A percentile compares a stretch with the other conserved stretches of the same genome.
phyloP scores from a whole-genome alignment of 148 eudicot species.

The Vaccinium vitisidaea region DNA sequence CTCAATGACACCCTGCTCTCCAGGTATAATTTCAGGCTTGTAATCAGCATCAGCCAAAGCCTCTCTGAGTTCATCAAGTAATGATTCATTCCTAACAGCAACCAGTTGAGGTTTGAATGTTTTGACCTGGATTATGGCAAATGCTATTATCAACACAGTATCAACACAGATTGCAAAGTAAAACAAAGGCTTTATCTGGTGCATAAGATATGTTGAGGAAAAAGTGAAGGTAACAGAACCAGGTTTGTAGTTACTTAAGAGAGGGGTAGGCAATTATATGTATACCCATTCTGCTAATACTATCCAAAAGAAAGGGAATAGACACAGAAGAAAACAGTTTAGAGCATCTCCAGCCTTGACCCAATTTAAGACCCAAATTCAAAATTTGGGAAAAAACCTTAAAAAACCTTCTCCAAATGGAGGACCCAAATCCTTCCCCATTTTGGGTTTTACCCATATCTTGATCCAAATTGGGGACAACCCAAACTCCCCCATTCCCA shows the following conservation, averaged over 20 bases:
- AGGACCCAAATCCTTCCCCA: too few relatives aligned
- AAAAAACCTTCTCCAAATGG: too few relatives aligned
- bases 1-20: constrained; percentile 92
- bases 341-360: background rate
- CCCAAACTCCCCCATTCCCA: too few relatives aligned
- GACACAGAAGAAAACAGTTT: background rate
- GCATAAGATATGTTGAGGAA: background rate
- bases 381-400: too few relatives aligned
- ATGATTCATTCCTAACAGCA: constrained; percentile 71
- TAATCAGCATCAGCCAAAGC: constrained; percentile 79
- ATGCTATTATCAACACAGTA: background rate
- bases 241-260: background rate
- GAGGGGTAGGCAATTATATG: background rate
- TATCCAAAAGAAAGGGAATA: background rate
- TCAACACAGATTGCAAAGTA: background rate
- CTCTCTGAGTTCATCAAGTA: constrained; percentile 76
- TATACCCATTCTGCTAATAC: background rate
- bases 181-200: background rate
- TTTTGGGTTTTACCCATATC: too few relatives aligned
- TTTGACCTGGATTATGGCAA: constrained; percentile 54
- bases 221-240: background rate
- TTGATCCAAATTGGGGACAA: too few relatives aligned
- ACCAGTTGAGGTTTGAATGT: constrained; percentile 86
- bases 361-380: too few relatives aligned
- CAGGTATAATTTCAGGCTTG: constrained; percentile 95